Conservation (phyloP, 23 red algal genomes). For the Gracilaria caudata region DNA sequence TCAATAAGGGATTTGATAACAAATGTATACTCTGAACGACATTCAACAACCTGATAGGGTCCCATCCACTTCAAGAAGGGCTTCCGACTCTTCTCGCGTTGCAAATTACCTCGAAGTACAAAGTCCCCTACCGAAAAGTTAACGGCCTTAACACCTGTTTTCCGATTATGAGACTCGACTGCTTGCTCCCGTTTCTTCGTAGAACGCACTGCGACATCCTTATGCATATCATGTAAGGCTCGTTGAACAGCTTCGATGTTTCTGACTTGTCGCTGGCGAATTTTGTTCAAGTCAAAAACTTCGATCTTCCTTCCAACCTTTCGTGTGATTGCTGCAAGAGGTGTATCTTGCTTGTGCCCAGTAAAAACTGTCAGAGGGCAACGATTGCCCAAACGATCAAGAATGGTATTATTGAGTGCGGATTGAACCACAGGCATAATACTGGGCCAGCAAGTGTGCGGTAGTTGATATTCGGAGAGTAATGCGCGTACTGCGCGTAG, state of each 20-base stretch:
- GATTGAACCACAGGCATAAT: conserved; percentile 1
- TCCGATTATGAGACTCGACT: conserved; percentile 25
- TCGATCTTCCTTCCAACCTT: neutral
- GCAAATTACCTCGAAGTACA: neutral
- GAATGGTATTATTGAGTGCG: conserved; percentile 32
- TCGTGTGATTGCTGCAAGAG: neutral
- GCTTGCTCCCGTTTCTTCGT: neutral
- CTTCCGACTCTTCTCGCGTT: neutral
- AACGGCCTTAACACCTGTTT: neutral
- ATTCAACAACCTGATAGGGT: neutral
- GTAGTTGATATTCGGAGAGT: neutral
- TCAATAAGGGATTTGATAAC: neutral
- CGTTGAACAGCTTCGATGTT: neutral
- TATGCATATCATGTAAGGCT: neutral
- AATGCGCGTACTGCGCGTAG: neutral
- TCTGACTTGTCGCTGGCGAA: neutral
- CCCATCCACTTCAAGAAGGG: conserved; percentile 17
- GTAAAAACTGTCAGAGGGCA: conserved; percentile 41
- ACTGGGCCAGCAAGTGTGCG: neutral
- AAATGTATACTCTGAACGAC: conserved; percentile 1
- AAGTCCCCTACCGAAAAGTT: conserved; percentile 8
- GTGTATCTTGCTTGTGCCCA: neutral
- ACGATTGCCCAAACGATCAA: conserved; percentile 13
- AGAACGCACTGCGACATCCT: neutral
- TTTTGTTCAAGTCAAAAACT: neutral